Evolutionary conservation across 306 rosid species (phyloP).

Genomic region (Lithocarpus polystachyus): DNA sequence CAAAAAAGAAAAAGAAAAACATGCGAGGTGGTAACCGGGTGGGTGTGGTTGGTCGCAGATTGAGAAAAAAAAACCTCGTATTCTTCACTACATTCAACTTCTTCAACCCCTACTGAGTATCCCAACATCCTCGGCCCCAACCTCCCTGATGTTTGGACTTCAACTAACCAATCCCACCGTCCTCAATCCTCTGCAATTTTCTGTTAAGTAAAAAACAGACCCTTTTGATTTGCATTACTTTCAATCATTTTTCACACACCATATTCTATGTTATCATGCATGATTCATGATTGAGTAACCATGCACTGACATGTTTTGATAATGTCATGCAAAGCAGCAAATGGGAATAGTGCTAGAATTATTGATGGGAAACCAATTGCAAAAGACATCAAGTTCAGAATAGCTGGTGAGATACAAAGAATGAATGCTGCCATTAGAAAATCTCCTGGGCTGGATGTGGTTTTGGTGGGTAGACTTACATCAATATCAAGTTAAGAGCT

Average conservation of each 20-base stretch:
- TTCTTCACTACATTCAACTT: constrained; percentile 8
- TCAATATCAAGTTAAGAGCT: constrained; percentile 45
- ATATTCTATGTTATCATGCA: too few species aligned
- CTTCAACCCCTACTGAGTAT: constrained; percentile 12
- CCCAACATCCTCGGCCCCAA: constrained; percentile 25
- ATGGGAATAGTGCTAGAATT: constrained; percentile 28
- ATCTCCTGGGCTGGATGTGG: constrained; percentile 45
- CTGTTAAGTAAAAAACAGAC: neutral
- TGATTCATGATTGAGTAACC: too few species aligned
- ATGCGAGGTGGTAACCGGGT: constrained; percentile 25
- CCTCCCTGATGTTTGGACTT: constrained; percentile 30
- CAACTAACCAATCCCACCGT: constrained; percentile 15
- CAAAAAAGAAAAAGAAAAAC: too few species aligned
- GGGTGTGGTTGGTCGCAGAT: constrained; percentile 21
- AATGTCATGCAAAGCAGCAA: constrained; percentile 13
- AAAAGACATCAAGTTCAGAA: constrained; percentile 21
- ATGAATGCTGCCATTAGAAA: constrained; percentile 38
- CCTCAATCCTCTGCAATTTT: constrained; percentile 14
- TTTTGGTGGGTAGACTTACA: constrained; percentile 48
- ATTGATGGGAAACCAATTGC: constrained; percentile 49
- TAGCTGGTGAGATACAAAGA: constrained; percentile 41
- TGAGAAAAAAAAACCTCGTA: constrained; percentile 13
- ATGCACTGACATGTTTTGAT: neutral
- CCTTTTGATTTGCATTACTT: too few species aligned
- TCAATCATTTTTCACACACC: too few species aligned